A percentile compares a stretch with the other conserved stretches of the same genome.
phyloP scores from a whole-genome alignment of 371 early-diverging fungal species.

The Syncephalastrum sp. region DNA sequence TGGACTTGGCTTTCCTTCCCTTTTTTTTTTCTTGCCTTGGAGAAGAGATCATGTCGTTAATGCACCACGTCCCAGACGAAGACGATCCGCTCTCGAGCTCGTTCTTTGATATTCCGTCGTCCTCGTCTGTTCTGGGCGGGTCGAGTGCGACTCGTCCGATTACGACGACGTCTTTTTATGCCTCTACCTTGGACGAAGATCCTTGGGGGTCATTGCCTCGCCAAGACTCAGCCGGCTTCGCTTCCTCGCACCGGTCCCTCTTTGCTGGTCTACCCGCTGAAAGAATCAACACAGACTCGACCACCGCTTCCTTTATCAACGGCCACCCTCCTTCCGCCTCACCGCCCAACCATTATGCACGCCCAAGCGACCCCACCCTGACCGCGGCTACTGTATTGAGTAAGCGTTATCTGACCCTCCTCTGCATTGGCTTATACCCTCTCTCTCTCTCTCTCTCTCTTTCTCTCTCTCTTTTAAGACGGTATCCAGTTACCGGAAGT shows the following conservation, averaged over 20 bases:
- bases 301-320: slow-evolving; percentile 3
- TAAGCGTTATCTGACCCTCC: slow-evolving; percentile 5
- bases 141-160: slow-evolving; percentile 1
- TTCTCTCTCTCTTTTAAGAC: slow-evolving; percentile 22
- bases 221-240: slow-evolving; percentile 1
- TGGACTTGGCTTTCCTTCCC: too few species aligned
- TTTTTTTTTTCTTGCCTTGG: too few species aligned
- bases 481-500: slow-evolving; percentile 57
- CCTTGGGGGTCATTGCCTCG: slow-evolving; percentile 13
- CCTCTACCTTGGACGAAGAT: slow-evolving; percentile 19
- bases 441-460: neutral
- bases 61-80: slow-evolving; percentile 10
- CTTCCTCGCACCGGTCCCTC: neutral
- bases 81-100: slow-evolving; percentile 19
- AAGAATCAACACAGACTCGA: slow-evolving; percentile 1
- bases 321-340: neutral
- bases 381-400: slow-evolving; percentile 23
- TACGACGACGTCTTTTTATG: slow-evolving; percentile 13
- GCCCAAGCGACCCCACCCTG: slow-evolving; percentile 6
- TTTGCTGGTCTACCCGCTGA: slow-evolving; percentile 1
- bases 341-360: neutral
- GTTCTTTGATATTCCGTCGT: slow-evolving; percentile 9
- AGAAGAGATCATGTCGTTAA: too few species aligned
- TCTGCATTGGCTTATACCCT: neutral
- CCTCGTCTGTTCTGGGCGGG: slow-evolving; percentile 11